phyloP scores from a whole-genome alignment of 2,329 filamentous ascomycete genomes.

The Paraphaeosphaeria sporulosa region DNA sequence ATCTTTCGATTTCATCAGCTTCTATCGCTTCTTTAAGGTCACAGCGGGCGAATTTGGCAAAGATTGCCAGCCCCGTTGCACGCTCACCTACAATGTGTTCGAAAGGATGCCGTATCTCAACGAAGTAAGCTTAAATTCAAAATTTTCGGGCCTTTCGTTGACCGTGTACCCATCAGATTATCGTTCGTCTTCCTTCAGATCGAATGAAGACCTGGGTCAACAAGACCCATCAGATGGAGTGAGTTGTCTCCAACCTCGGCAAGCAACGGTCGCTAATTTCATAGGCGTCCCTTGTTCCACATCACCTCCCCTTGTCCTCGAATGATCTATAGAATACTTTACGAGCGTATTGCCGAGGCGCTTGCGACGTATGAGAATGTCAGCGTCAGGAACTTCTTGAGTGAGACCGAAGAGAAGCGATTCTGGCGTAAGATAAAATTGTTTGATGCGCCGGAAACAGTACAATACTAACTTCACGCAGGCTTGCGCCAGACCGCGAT shows the following conservation, averaged over 20 bases:
- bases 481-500: not conserved
- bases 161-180: not conserved
- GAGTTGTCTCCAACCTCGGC: not conserved
- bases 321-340: constrained; percentile 32
- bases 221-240: not conserved
- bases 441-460: no score
- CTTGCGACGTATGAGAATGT: constrained; percentile 23
- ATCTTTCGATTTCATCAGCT: constrained; percentile 24
- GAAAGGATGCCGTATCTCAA: constrained; percentile 31
- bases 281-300: constrained; percentile 29
- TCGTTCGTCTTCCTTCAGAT: constrained; percentile 25
- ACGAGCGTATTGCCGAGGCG: constrained; percentile 29
- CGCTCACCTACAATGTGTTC: constrained; percentile 27
- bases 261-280: not conserved
- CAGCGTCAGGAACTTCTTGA: constrained; percentile 28
- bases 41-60: constrained; percentile 20
- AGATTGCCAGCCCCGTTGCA: not conserved
- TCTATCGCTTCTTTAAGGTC: constrained; percentile 41
- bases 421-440: constrained; percentile 16
- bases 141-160: not conserved
- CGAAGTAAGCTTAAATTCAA: constrained; percentile 12
- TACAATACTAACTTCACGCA: not conserved
- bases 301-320: constrained; percentile 29
- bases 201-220: constrained; percentile 17
- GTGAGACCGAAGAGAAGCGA: constrained; percentile 22